A percentile compares a stretch with the other conserved stretches of the same genome.
Evolutionary conservation across 257 asterid genomes (phyloP).

Genomic region (Vinca minor): DNA sequence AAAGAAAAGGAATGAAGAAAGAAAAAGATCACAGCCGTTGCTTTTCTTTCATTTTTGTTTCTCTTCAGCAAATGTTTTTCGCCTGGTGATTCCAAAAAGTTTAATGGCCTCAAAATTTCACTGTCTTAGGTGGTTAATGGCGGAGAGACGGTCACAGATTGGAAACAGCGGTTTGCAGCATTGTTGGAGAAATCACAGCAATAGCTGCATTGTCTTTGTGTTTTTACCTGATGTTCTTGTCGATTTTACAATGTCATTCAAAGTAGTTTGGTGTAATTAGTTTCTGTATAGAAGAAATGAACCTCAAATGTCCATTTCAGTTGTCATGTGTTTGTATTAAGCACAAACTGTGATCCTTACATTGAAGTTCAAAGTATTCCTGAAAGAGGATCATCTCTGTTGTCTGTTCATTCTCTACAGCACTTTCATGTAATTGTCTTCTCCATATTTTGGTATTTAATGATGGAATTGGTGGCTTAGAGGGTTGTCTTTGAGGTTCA

Average conservation of each 20-base stretch:
- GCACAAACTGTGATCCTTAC: not conserved
- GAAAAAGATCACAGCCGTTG: not conserved
- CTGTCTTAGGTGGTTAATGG: slow-evolving; percentile 65
- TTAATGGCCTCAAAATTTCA: not conserved
- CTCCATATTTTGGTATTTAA: too few relatives aligned
- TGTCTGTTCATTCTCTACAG: too few relatives aligned
- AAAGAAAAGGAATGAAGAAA: too few relatives aligned
- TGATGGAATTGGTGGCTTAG: too few relatives aligned
- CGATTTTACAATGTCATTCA: too few relatives aligned
- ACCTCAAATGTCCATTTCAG: not conserved
- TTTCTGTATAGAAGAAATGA: too few relatives aligned
- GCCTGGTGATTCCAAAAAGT: not conserved
- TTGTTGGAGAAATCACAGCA: slow-evolving; percentile 40
- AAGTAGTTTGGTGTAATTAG: too few relatives aligned
- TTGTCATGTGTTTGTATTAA: not conserved
- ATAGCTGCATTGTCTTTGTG: slow-evolving; percentile 7
- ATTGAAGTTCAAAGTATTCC: not conserved
- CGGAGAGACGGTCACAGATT: slow-evolving; percentile 54
- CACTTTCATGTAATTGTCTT: too few relatives aligned
- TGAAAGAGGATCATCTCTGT: not conserved
- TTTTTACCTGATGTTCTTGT: too few relatives aligned
- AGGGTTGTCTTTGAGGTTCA: too few relatives aligned
- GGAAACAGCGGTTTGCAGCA: slow-evolving; percentile 55
- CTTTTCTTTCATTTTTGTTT: not conserved
- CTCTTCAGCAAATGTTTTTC: not conserved